These are phyloP conservation scores for Neospora caninum DNA, from an alignment of 169 alveolate genomes.

Conservation along the genomic window DNA sequence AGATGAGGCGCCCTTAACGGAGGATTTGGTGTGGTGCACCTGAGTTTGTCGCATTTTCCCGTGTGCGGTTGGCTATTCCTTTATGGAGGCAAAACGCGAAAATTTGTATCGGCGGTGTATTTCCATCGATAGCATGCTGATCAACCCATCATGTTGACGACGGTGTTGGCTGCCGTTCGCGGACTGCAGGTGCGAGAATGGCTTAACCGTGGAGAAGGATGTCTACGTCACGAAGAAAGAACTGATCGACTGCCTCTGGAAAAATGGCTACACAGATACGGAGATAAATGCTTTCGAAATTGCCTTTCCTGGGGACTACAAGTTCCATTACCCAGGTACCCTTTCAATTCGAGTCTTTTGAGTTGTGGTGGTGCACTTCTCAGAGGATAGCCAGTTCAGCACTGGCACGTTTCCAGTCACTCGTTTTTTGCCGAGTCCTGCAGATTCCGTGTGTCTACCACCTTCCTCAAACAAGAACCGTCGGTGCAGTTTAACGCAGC, in stretches of 20 bases:
- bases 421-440: neutral
- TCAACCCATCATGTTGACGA: no score
- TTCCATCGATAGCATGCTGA: no score
- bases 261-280: conserved; percentile 82
- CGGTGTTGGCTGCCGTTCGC: neutral
- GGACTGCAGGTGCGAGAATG: conserved; percentile 82
- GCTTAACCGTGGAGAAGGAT: conserved; percentile 88
- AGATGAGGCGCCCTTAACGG: no score
- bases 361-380: neutral
- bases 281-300: conserved; percentile 86
- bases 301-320: conserved; percentile 85
- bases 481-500: neutral
- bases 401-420: neutral
- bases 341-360: neutral
- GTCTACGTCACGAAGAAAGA: conserved; percentile 84
- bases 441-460: neutral
- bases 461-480: neutral
- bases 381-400: neutral
- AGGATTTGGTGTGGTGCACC: no score
- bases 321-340: conserved; percentile 85
- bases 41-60: no score
- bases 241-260: conserved; percentile 83
- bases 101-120: no score
- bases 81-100: no score
- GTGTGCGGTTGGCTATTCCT: no score